phyloP scores from a whole-genome alignment of 2,329 filamentous ascomycete species.

The Phaeosphaeriaceae sp. region DNA sequence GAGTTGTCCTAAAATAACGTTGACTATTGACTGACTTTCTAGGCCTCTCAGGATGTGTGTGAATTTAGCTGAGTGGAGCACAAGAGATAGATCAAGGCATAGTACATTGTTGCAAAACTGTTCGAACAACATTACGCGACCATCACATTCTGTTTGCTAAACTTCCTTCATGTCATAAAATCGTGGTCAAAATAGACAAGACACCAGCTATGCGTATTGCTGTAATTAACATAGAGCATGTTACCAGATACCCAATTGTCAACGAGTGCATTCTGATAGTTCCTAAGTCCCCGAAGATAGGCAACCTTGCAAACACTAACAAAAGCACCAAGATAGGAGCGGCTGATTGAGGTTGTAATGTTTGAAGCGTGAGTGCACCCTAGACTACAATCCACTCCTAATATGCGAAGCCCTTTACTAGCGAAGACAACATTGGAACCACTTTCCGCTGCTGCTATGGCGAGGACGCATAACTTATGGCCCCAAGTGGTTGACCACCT shows the following conservation, averaged over 20 bases:
- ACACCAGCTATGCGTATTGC: conserved; percentile 33
- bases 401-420: conserved; percentile 8
- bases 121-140: no score
- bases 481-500: conserved; percentile 59
- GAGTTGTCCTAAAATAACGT: conserved; percentile 51
- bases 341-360: conserved; percentile 51
- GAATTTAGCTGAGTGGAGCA: conserved; percentile 57
- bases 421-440: conserved; percentile 53
- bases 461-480: conserved; percentile 59
- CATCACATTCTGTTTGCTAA: no score
- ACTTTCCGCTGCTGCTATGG: conserved; percentile 58
- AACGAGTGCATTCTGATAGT: conserved; percentile 3
- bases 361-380: conserved; percentile 51
- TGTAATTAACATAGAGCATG: conserved; percentile 38
- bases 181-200: conserved; percentile 17
- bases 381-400: neutral
- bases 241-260: neutral
- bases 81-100: conserved; percentile 48
- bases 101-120: no score
- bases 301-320: conserved; percentile 39
- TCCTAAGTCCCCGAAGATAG: conserved; percentile 32
- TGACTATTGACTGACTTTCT: conserved; percentile 56
- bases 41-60: conserved; percentile 60
- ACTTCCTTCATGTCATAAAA: neutral
- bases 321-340: conserved; percentile 37